Conservation (phyloP, 305 asterid genomes). For the Nicotiana rustica region DNA sequence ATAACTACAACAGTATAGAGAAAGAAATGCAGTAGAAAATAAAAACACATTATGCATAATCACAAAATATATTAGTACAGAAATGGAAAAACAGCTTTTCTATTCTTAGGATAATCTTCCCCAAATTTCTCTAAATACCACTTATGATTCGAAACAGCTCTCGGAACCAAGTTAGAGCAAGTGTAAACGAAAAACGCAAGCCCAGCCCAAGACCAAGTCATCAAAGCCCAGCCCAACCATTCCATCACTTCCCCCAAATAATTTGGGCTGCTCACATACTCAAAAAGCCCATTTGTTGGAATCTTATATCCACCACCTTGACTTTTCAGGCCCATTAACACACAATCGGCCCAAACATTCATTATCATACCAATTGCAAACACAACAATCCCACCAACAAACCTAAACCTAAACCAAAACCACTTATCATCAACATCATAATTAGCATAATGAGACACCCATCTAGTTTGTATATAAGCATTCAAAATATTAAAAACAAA, state of each 20-base stretch:
- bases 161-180: constrained; percentile 77
- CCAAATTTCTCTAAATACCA: constrained; percentile 86
- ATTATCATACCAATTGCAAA: constrained; percentile 54
- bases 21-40: no score
- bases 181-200: constrained; percentile 70
- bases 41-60: background rate
- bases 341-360: constrained; percentile 67
- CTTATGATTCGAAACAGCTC: constrained; percentile 62
- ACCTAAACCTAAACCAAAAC: constrained; percentile 56
- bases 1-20: no score
- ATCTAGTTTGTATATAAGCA: constrained; percentile 58
- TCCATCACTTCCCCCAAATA: constrained; percentile 85
- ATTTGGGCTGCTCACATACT: constrained; percentile 76
- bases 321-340: constrained; percentile 57
- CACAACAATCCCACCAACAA: constrained; percentile 46
- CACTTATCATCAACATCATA: constrained; percentile 40
- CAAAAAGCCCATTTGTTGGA: constrained; percentile 74
- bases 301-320: constrained; percentile 69
- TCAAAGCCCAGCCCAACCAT: constrained; percentile 92
- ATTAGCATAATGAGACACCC: constrained; percentile 65
- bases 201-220: constrained; percentile 86
- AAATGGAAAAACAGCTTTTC: constrained; percentile 79
- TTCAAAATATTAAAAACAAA: constrained; percentile 55
- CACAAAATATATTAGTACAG: constrained; percentile 45
- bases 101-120: constrained; percentile 71